phyloP scores from a whole-genome alignment of 2,329 filamentous ascomycete genomes.

The Magnaporthiopsis incrustans region DNA sequence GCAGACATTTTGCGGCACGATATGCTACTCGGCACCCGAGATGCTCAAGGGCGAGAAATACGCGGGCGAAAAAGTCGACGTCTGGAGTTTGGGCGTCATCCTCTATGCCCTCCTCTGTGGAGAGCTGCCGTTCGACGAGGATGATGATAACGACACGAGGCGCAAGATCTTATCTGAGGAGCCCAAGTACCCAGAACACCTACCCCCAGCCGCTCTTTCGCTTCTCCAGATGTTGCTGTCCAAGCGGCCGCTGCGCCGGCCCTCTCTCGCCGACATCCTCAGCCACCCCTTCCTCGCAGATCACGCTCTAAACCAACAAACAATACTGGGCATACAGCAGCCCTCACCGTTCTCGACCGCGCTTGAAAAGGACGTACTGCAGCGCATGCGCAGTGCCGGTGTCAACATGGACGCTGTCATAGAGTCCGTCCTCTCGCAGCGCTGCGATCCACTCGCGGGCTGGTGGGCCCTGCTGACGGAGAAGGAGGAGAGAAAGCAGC shows the following conservation, averaged over 20 bases:
- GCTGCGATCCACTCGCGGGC: conserved; percentile 82
- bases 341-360: conserved; percentile 76
- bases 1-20: conserved; percentile 94
- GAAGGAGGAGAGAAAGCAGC: conserved; percentile 86
- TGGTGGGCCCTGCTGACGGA: conserved; percentile 96
- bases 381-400: conserved; percentile 87
- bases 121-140: conserved; percentile 91
- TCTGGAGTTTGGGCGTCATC: conserved; percentile 86
- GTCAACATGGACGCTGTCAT: conserved; percentile 93
- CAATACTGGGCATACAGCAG: conserved; percentile 75
- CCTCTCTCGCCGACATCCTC: conserved; percentile 76
- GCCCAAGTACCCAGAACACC: conserved; percentile 72
- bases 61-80: conserved; percentile 93
- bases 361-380: conserved; percentile 82
- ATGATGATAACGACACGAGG: conserved; percentile 83
- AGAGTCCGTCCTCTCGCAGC: conserved; percentile 83
- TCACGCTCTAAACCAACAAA: conserved; percentile 79
- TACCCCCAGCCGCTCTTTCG: conserved; percentile 69
- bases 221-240: conserved; percentile 77
- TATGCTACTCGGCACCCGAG: conserved; percentile 96
- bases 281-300: conserved; percentile 82
- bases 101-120: conserved; percentile 75
- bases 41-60: conserved; percentile 99
- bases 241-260: conserved; percentile 79
- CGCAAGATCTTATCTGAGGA: conserved; percentile 78